Percentiles rank a stretch among this genome's conserved stretches.
These are phyloP conservation scores for Cyclotella cryptica DNA, from an alignment of 108 stramenopile species.

Conservation along the genomic window DNA sequence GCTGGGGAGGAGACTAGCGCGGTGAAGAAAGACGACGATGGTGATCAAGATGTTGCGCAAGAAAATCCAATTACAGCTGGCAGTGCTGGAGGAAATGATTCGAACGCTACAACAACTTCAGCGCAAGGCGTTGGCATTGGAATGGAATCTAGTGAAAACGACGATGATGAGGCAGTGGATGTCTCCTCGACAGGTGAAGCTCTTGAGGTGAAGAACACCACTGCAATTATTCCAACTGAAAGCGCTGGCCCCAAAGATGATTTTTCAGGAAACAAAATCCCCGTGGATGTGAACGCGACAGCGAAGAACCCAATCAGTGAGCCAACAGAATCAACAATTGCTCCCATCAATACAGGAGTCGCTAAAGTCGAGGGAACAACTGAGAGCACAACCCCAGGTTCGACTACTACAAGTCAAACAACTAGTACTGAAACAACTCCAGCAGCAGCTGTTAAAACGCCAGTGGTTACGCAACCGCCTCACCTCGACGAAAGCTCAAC, in stretches of 20 bases:
- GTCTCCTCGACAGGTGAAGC: neutral
- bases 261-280: neutral
- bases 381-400: neutral
- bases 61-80: too few species aligned
- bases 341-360: neutral
- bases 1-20: too few species aligned
- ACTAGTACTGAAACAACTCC: neutral
- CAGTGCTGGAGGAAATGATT: too few species aligned
- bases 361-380: conserved; percentile 1
- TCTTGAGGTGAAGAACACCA: neutral
- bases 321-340: neutral
- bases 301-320: neutral
- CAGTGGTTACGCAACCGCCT: neutral
- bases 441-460: neutral
- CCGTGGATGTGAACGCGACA: neutral
- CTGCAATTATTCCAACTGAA: too few species aligned
- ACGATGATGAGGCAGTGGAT: neutral
- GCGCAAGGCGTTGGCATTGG: neutral
- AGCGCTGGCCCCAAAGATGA: neutral
- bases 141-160: neutral
- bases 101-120: too few species aligned
- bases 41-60: too few species aligned
- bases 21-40: too few species aligned
- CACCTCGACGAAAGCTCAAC: neutral
- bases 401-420: neutral